Evolutionary conservation across 2,329 filamentous ascomycete genomes (phyloP), one percentile per base, ranked within the genome.

Genomic region (Myriosclerotinia scirpicola): DNA sequence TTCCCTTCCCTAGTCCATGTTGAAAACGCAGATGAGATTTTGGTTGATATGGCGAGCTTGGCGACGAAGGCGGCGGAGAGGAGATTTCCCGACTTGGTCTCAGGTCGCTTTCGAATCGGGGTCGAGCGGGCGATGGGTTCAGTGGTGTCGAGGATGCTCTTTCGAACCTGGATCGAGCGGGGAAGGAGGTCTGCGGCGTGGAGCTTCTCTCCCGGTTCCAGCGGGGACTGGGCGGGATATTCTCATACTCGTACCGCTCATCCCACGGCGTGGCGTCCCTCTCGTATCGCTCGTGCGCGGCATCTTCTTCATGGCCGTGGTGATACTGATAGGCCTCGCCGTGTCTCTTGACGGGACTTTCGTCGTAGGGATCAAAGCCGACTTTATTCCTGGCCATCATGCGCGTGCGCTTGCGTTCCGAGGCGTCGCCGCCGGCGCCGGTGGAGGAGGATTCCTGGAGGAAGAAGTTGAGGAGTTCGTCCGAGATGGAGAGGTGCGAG

Each of bases 381-480:
- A 91, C 86, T 58, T 85, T 80, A 59, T 82, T 78, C 30, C 85
- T 77, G 5, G 88, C 88, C 69, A 89, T 86, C 5, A 82, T 78
- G 17, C 88, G 81, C 1, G 87, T 80, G 0, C 83, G 81, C 64
- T 85, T 85, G 8, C 88, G 84, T 65, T 87, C 80, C 42, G 87
- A 82, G 6, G 85, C 81, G 71, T 90, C 85, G 5, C 83, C 82
- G 3, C 87, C 87, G 1, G 87, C 85, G 38, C 88, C 88, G 0
- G 87, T 89, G 2, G 86, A 87, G 42, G 85, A 85, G 14, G 84
- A 85, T 72, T 90, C 88, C 69, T 86, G 84, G 11, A 92, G 82
- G 80, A 92, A 92, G 80, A 92, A 91, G 73, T 88, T 90, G 12
- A 92, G 82, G 1, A 91, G 81, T 73, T 92, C 89, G 75, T 92